A percentile compares a stretch with the other conserved stretches of the same genome.
phyloP scores from a whole-genome alignment of 1,139 yeast species.

The Sugiyamaella paludigena region DNA sequence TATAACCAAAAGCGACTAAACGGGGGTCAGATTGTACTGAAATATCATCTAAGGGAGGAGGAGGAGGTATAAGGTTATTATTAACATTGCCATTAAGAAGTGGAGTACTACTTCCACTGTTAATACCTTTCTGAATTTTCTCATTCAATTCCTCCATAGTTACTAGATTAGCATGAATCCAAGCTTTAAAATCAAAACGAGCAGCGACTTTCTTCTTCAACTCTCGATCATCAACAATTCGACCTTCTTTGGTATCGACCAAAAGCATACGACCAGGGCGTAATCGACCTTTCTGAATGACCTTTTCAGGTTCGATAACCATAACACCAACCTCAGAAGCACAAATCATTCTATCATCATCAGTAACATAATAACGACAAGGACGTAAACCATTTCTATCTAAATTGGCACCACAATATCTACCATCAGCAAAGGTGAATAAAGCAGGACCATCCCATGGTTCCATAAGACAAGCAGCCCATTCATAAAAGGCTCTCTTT shows the following conservation, averaged over 20 bases:
- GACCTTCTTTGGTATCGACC: conserved; percentile 90
- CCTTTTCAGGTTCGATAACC: conserved; percentile 77
- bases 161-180: conserved; percentile 86
- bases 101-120: conserved; percentile 24
- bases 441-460: conserved; percentile 99
- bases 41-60: conserved; percentile 31
- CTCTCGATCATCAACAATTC: conserved; percentile 89
- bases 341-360: conserved; percentile 93
- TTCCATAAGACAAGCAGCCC: conserved; percentile 99
- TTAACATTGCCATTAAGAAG: conserved; percentile 28
- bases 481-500: conserved; percentile 92
- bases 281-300: conserved; percentile 87
- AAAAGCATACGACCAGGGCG: conserved; percentile 96
- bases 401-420: conserved; percentile 97
- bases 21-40: conserved; percentile 77
- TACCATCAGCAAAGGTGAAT: conserved; percentile 94
- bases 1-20: conserved; percentile 83
- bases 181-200: conserved; percentile 86
- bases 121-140: conserved; percentile 47
- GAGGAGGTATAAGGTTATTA: conserved; percentile 1
- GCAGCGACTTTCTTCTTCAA: conserved; percentile 79
- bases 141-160: conserved; percentile 70
- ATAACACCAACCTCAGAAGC: conserved; percentile 98
- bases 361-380: conserved; percentile 93
- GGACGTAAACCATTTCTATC: conserved; percentile 98